A percentile compares a stretch with the other conserved stretches of the same genome.
These are phyloP conservation scores for Paecilomyces dactylethromorphus DNA, from an alignment of 2,329 filamentous ascomycete species.

Conservation along the genomic window DNA sequence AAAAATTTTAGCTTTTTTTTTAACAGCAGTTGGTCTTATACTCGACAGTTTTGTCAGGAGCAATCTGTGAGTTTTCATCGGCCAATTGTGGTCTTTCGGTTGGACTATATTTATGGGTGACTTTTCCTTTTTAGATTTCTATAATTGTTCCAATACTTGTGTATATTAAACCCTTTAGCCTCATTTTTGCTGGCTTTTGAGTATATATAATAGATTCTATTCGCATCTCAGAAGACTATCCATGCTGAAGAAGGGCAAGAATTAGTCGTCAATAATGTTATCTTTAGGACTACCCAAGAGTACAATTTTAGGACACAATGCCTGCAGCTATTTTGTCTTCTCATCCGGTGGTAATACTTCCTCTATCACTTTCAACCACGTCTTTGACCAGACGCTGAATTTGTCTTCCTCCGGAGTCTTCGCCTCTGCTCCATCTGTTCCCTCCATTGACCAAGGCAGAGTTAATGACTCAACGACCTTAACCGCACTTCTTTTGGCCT, in stretches of 20 bases:
- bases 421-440: conserved; percentile 48
- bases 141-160: neutral
- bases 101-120: neutral
- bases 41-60: neutral
- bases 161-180: neutral
- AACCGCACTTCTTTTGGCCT: conserved; percentile 44
- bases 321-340: conserved; percentile 1
- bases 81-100: neutral
- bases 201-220: neutral
- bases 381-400: conserved; percentile 69
- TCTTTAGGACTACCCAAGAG: neutral
- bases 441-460: conserved; percentile 65
- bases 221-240: neutral
- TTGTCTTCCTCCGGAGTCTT: conserved; percentile 59
- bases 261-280: neutral
- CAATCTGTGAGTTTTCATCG: too few relatives aligned
- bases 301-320: too few relatives aligned
- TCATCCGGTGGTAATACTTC: conserved; percentile 27
- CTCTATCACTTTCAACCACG: conserved; percentile 44
- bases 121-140: neutral
- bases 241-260: neutral
- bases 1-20: conserved; percentile 5
- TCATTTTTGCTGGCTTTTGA: neutral
- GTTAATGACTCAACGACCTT: conserved; percentile 64
- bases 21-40: neutral